These are phyloP conservation scores for Cutaneotrichosporon sp. DNA, from an alignment of 1,284 basidiomycete genomes.

Conservation along the genomic window DNA sequence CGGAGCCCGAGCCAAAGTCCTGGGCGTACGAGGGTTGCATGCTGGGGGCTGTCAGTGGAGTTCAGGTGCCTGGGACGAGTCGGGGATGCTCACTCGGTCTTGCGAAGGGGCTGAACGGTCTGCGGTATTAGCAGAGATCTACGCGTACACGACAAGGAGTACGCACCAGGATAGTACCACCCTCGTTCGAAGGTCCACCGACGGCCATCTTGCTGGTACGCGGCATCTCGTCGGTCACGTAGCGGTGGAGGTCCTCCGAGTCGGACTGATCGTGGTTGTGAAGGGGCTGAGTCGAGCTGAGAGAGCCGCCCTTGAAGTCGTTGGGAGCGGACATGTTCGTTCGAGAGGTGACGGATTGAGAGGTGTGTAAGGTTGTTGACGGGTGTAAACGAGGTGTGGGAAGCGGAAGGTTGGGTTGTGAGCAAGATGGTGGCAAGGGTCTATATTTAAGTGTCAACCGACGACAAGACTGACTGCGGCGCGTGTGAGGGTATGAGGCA, in stretches of 20 bases:
- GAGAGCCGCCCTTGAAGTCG: slow-evolving; percentile 3
- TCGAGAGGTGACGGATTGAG: background rate
- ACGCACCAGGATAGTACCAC: background rate
- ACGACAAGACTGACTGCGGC: too few species aligned
- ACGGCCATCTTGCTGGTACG: slow-evolving; percentile 32
- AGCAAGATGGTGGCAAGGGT: too few species aligned
- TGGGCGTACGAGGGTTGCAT: slow-evolving; percentile 77
- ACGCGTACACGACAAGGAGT: background rate
- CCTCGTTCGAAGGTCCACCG: background rate
- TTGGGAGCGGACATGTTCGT: slow-evolving; percentile 2
- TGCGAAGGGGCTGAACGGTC: slow-evolving; percentile 51
- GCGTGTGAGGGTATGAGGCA: too few species aligned
- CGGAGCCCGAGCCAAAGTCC: slow-evolving; percentile 66
- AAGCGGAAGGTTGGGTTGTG: too few species aligned
- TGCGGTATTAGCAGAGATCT: slow-evolving; percentile 22
- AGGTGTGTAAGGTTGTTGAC: too few species aligned
- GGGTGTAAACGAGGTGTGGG: background rate
- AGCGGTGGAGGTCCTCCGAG: slow-evolving; percentile 45
- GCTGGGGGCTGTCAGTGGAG: slow-evolving; percentile 26
- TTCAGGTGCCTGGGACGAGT: background rate
- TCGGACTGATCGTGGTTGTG: slow-evolving; percentile 13
- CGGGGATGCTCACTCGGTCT: slow-evolving; percentile 42
- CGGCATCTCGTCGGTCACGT: slow-evolving; percentile 46
- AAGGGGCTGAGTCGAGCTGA: slow-evolving; percentile 5
- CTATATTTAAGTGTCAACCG: too few species aligned